Evolutionary conservation across 306 rosid species (phyloP).

Genomic region (Cucumis cinereus): DNA sequence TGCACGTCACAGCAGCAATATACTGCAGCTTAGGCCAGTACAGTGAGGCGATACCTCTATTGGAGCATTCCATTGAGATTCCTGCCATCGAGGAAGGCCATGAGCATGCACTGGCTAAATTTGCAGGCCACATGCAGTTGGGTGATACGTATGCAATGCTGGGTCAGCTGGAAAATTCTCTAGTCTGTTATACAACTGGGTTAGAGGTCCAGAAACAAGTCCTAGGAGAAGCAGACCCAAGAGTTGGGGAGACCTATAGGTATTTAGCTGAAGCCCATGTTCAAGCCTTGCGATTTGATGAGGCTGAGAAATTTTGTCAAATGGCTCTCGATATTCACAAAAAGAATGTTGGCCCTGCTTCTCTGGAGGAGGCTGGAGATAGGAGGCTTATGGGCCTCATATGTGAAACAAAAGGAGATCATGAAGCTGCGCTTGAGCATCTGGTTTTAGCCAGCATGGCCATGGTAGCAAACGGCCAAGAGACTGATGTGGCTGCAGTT

Average conservation of each 20-base stretch:
- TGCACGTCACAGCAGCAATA: constrained; percentile 74
- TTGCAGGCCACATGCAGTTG: constrained; percentile 86
- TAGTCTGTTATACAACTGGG: constrained; percentile 57
- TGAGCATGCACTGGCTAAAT: constrained; percentile 70
- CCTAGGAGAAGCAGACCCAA: constrained; percentile 69
- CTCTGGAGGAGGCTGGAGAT: constrained; percentile 89
- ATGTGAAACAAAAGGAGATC: constrained; percentile 79
- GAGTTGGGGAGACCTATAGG: constrained; percentile 83
- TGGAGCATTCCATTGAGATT: constrained; percentile 59
- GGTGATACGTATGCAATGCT: constrained; percentile 86
- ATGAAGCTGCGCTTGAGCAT: constrained; percentile 86
- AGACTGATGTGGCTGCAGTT: constrained; percentile 72
- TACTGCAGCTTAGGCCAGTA: constrained; percentile 65
- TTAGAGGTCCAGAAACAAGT: constrained; percentile 63
- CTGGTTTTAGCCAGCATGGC: constrained; percentile 84
- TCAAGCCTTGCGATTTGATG: constrained; percentile 73
- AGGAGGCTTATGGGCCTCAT: constrained; percentile 94
- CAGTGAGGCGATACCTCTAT: constrained; percentile 58
- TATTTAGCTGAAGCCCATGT: constrained; percentile 91
- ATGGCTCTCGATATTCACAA: constrained; percentile 76
- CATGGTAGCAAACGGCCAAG: constrained; percentile 81
- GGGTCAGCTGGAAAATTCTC: constrained; percentile 81
- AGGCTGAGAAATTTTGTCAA: constrained; percentile 75
- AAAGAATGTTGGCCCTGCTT: constrained; percentile 44
- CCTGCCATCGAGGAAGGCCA: constrained; percentile 53